Evolutionary conservation across 2,329 filamentous ascomycete genomes (phyloP), one percentile per base, ranked within the genome.

Genomic region (Colletotrichum sp.): DNA sequence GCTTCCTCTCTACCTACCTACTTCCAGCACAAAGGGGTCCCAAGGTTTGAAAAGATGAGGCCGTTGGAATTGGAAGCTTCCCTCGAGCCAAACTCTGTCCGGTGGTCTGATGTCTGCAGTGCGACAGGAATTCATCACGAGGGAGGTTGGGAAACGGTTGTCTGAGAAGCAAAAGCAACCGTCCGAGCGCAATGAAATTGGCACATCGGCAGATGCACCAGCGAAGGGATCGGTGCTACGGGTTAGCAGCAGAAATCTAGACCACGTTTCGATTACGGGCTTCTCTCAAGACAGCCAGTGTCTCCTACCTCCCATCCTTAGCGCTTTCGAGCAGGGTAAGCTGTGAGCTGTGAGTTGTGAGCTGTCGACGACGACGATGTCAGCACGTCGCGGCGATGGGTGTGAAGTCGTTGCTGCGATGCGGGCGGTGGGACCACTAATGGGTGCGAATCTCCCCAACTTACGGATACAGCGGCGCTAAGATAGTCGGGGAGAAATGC

Each of bases 101-200:
- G 15, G 26, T 61, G 69, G 65, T 24, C 62, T 38, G 62, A 55
- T 75, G 32, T 75, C 69, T 71, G 34, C 61, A 43, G 69, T 72
- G 55, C 62, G 52, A 73, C 73, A 28, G 30, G 55, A 61, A 67
- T 18, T 10, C 55, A 56, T 68, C 69, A 62, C 55, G 55, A 62
- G 60, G 73, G 36, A 72, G 73, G 73, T 28, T 75, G 70, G 69
- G 43, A 73, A 65, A 68, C 32, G 58, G 64, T 73, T 67, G 62
- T 75, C 72, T 75, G 56, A 73, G 70, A 73, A 72, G 38, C 69
- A 64, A 61, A 62, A 70, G 55, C 56, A 52, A 48, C 56, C 62
- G 38, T 56, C 69, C 73, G 55, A 72, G 55, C 69, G 68, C 34
- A 52, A 68, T 48, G 28, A 28, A 12, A 61, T 26, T 32, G 30